Percentiles rank a stretch among this genome's conserved stretches.
Evolutionary conservation across 805 yeast species (phyloP).

Genomic region (Ogataea kodamae): DNA sequence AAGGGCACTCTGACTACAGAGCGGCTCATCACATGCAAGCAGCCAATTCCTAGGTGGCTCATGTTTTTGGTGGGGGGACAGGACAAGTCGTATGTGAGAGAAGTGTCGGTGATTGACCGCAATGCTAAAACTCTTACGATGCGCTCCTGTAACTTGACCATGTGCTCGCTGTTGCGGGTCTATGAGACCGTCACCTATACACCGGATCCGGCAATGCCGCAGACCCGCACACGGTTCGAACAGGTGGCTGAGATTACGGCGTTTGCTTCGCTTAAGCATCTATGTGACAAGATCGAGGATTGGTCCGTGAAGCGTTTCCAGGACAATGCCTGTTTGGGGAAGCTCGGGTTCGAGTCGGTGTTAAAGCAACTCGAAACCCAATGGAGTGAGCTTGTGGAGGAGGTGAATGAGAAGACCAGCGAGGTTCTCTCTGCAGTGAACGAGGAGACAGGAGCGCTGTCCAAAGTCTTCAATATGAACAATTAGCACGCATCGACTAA

Average conservation of each 20-base stretch:
- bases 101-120: constrained; percentile 81
- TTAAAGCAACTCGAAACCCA: constrained; percentile 47
- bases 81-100: constrained; percentile 77
- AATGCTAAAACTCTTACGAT: constrained; percentile 58
- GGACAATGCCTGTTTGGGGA: constrained; percentile 83
- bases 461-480: constrained; percentile 1
- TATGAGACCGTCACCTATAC: constrained; percentile 81
- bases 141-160: constrained; percentile 85
- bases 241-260: constrained; percentile 92
- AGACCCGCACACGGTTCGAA: constrained; percentile 53
- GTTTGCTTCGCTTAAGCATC: constrained; percentile 60
- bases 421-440: constrained; percentile 27
- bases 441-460: constrained; percentile 16
- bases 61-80: constrained; percentile 67
- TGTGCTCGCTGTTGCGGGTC: constrained; percentile 70
- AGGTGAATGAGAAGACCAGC: constrained; percentile 27
- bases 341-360: constrained; percentile 80
- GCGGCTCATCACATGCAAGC: constrained; percentile 83
- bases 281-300: constrained; percentile 83
- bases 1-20: constrained; percentile 68
- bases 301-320: constrained; percentile 89
- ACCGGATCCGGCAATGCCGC: constrained; percentile 59
- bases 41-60: constrained; percentile 82
- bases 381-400: constrained; percentile 24
- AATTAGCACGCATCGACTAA: no score